Conservation (phyloP, 2,329 filamentous ascomycete species). For the Phialocephala subalpina region DNA sequence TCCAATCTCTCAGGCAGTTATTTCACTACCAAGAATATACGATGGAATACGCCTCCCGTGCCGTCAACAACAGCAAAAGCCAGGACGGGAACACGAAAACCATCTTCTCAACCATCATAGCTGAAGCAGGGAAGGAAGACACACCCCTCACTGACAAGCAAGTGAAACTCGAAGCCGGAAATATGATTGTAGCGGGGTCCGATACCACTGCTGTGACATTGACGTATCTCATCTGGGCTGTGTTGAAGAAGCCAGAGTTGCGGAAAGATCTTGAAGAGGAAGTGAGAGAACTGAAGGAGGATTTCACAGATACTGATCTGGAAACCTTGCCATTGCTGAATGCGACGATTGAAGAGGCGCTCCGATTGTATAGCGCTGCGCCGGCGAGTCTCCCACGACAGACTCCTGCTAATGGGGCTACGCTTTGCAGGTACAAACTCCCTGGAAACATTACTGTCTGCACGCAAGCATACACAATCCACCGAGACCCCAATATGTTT, state of each 20-base stretch:
- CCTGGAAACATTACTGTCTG: conserved; percentile 44
- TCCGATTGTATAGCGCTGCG: conserved; percentile 46
- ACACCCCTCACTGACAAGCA: conserved; percentile 7
- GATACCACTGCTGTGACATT: conserved; percentile 51
- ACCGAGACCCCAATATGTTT: conserved; percentile 47
- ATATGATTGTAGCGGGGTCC: conserved; percentile 47
- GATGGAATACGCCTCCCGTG: neutral
- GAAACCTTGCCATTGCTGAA: conserved; percentile 42
- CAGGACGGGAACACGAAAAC: conserved; percentile 9
- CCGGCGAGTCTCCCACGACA: conserved; percentile 43
- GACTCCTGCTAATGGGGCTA: conserved; percentile 40
- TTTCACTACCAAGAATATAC: conserved; percentile 1
- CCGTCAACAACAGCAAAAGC: conserved; percentile 1
- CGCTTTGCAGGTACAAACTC: conserved; percentile 44
- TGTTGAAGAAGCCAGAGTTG: conserved; percentile 20
- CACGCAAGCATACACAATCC: conserved; percentile 49
- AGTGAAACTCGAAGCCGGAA: conserved; percentile 19
- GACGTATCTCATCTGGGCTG: conserved; percentile 35
- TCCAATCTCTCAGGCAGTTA: conserved; percentile 31
- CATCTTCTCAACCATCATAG: conserved; percentile 16
- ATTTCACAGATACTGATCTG: conserved; percentile 23
- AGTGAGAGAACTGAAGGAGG: neutral
- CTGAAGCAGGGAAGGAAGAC: conserved; percentile 13
- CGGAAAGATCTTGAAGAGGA: conserved; percentile 14
- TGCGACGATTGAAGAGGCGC: conserved; percentile 45